phyloP scores from a whole-genome alignment of 306 rosid genomes.

The Cucurbita argyrosperma region DNA sequence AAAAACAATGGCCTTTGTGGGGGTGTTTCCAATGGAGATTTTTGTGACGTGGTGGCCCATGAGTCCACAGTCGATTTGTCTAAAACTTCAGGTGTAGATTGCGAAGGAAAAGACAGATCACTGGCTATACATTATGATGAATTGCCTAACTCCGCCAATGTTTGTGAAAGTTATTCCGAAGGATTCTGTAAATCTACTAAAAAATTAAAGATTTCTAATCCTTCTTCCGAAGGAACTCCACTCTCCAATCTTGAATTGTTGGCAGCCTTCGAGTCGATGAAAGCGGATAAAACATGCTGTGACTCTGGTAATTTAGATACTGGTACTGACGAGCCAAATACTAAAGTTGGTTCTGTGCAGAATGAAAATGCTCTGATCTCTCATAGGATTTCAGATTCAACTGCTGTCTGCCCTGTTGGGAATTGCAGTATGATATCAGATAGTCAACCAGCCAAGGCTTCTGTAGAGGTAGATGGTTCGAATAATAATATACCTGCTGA shows the following conservation, averaged over 20 bases:
- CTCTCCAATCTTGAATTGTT: neutral
- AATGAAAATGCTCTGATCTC: neutral
- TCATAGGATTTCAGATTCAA: neutral
- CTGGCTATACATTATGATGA: slow-evolving; percentile 16
- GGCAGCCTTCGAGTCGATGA: neutral
- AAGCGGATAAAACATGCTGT: neutral
- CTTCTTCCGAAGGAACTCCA: slow-evolving; percentile 7
- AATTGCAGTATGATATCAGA: neutral
- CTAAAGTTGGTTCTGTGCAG: neutral
- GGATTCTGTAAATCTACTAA: slow-evolving; percentile 13
- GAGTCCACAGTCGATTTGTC: slow-evolving; percentile 9
- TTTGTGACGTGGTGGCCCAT: slow-evolving; percentile 13
- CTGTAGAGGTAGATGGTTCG: slow-evolving; percentile 4
- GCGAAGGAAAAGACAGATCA: slow-evolving; percentile 19
- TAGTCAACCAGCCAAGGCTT: neutral
- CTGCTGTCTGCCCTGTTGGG: neutral
- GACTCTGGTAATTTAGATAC: neutral
- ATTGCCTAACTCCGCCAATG: slow-evolving; percentile 15
- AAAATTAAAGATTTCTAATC: slow-evolving; percentile 18
- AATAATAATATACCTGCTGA: slow-evolving; percentile 7
- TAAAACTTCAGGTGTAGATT: slow-evolving; percentile 15
- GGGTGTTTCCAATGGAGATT: slow-evolving; percentile 12
- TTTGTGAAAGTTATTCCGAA: slow-evolving; percentile 13
- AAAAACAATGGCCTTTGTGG: slow-evolving; percentile 17
- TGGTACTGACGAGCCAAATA: neutral